Conservation (phyloP, 192 early-diverging fungal species). For the Entomortierella chlamydospora region DNA sequence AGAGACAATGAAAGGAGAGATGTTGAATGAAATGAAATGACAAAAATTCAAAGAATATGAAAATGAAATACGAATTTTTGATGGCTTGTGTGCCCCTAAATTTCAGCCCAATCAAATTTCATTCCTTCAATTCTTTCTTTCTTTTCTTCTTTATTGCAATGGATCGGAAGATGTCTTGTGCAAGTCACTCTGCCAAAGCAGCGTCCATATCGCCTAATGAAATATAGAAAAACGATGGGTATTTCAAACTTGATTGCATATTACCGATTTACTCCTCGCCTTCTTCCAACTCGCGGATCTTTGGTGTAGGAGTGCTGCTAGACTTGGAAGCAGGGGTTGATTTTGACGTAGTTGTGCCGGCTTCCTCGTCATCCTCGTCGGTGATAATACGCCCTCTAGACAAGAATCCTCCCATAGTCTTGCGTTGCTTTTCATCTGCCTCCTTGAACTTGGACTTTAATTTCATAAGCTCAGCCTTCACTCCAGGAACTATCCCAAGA, state of each 20-base stretch:
- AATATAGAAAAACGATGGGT: too few relatives aligned
- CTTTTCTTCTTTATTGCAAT: too few relatives aligned
- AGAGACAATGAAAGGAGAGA: too few relatives aligned
- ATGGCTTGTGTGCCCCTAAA: neutral
- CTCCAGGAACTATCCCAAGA: conserved; percentile 53
- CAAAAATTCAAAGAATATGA: too few relatives aligned
- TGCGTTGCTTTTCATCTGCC: conserved; percentile 53
- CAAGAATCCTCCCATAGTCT: conserved; percentile 55
- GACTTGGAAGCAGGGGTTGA: neutral
- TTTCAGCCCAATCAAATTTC: too few relatives aligned
- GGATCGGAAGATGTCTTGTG: too few relatives aligned
- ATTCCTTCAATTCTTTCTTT: too few relatives aligned
- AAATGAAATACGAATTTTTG: neutral
- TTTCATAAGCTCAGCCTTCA: conserved; percentile 50
- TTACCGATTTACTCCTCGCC: conserved; percentile 34
- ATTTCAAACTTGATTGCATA: too few relatives aligned
- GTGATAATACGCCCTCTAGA: conserved; percentile 47
- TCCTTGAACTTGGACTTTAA: conserved; percentile 51
- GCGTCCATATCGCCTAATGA: too few relatives aligned
- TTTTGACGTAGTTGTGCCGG: neutral
- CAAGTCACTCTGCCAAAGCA: too few relatives aligned
- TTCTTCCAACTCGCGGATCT: conserved; percentile 49
- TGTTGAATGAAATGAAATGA: too few relatives aligned
- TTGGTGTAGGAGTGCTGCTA: conserved; percentile 16
- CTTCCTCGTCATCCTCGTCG: conserved; percentile 29